Conservation (phyloP, 2,329 filamentous ascomycete species). For the Trichophyton mentagrophytes region DNA sequence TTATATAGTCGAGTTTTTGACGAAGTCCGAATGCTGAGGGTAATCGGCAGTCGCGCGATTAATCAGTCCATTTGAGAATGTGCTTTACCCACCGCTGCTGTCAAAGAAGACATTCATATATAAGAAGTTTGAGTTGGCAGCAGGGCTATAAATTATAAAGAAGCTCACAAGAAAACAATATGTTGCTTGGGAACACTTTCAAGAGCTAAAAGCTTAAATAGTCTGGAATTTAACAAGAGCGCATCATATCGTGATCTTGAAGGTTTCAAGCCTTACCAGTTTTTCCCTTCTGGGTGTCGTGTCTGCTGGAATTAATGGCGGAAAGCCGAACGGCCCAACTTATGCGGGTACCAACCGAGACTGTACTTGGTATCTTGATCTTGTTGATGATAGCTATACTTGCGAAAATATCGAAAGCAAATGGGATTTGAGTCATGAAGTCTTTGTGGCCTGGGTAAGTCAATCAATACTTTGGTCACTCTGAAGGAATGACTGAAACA, state of each 20-base stretch:
- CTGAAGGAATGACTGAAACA: neutral
- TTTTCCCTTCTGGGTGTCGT: neutral
- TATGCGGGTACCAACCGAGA: neutral
- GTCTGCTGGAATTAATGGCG: neutral
- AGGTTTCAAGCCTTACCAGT: neutral
- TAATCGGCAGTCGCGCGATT: neutral
- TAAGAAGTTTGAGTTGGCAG: too few relatives aligned
- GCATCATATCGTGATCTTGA: neutral
- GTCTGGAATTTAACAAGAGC: neutral
- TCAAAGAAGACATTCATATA: neutral
- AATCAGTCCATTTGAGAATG: neutral
- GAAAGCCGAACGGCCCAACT: neutral
- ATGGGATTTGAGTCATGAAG: neutral
- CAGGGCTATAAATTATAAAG: too few relatives aligned
- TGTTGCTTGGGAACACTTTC: neutral
- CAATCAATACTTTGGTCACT: neutral
- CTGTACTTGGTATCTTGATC: neutral
- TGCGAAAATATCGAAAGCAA: neutral
- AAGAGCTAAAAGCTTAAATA: neutral
- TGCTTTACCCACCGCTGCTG: neutral
- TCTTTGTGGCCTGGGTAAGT: slow-evolving; percentile 5
- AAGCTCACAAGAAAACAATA: too few relatives aligned
- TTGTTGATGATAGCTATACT: neutral
- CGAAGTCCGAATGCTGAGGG: neutral
- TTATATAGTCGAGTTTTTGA: neutral